A percentile compares a stretch with the other conserved stretches of the same genome.
Conservation (phyloP, 768 basidiomycete genomes). For the Collybia sordida region DNA sequence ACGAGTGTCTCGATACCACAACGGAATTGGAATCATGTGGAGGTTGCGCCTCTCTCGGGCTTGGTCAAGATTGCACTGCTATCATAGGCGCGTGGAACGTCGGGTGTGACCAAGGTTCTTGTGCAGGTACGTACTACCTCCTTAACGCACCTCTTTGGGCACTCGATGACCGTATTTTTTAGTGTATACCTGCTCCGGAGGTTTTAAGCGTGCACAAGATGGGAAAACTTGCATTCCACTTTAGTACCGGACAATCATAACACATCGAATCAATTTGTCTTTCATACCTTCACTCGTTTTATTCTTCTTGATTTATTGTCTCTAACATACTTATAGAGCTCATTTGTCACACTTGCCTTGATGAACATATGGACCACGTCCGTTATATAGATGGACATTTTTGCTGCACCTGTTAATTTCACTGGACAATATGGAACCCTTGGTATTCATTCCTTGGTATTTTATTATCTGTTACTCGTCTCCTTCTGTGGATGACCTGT, state of each 20-base stretch:
- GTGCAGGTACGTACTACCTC: constrained; percentile 43
- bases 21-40: constrained; percentile 73
- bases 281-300: background rate
- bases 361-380: too few species aligned
- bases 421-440: too few species aligned
- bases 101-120: constrained; percentile 58
- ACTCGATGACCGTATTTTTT: background rate
- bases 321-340: too few species aligned
- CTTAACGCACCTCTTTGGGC: background rate
- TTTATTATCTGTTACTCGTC: too few species aligned
- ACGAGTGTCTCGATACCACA: constrained; percentile 63
- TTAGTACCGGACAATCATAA: constrained; percentile 13
- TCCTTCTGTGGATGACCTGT: too few species aligned
- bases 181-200: constrained; percentile 54
- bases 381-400: too few species aligned
- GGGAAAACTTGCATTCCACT: constrained; percentile 41
- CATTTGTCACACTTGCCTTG: background rate
- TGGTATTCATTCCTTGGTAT: too few species aligned
- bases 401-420: too few species aligned
- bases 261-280: constrained; percentile 11
- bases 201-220: constrained; percentile 42
- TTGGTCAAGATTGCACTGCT: constrained; percentile 69
- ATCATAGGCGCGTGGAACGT: constrained; percentile 69
- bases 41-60: constrained; percentile 63
- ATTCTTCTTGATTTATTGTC: background rate